Base-by-base conservation (phyloP, 768 basidiomycete genomes). In the Aureoboletus auriporus region DNA sequence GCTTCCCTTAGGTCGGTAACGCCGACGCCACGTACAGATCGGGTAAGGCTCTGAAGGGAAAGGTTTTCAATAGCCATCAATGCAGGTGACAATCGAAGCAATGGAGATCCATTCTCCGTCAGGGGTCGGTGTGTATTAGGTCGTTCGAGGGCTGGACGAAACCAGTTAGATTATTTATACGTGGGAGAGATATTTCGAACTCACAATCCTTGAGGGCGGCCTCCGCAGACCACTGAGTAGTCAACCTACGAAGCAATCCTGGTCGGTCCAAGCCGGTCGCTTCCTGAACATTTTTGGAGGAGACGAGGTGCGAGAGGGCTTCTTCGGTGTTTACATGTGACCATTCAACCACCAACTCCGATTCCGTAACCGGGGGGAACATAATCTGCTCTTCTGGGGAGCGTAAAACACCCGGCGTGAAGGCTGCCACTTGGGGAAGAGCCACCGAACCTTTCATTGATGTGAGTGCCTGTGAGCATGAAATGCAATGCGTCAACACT, bases 1-100 rank as follows among this genome's bases (percentile, higher is more conserved):
- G 93, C 93, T 56, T 93, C 92, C 45, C 92, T 77, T 29, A 96
- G 75, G 62, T 94, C 92, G 1, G 81, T 83, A 20, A 95, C 92
- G 20, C 93, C 93, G 13, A 95, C 83, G 0, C 86, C 85, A 50
- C 86, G 78, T 3, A 80, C 80, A 4, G 89, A 87, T 47, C 89
- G 79, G 16, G 86, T 79, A 48, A 95, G 69, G 60, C 89, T 92
- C 62, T 89, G 88, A 47, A 92, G 73, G 6, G 93, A 95, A 30
- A 90, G 73, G 64, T 95, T 95, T 58, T 93, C 89, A 44, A 89
- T 88, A 55, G 89, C 84, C 89, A 93, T 95, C 52, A 95, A 71
- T 13, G 86, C 83, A 30, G 89, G 89, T 6, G 89, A 86, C 30
- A 93, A 80, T 62, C 83, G 89, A 45, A 90, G 76, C 37, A 92